Evolutionary conservation across 768 basidiomycete species (phyloP).

Genomic region (Pisolithus marmoratus): DNA sequence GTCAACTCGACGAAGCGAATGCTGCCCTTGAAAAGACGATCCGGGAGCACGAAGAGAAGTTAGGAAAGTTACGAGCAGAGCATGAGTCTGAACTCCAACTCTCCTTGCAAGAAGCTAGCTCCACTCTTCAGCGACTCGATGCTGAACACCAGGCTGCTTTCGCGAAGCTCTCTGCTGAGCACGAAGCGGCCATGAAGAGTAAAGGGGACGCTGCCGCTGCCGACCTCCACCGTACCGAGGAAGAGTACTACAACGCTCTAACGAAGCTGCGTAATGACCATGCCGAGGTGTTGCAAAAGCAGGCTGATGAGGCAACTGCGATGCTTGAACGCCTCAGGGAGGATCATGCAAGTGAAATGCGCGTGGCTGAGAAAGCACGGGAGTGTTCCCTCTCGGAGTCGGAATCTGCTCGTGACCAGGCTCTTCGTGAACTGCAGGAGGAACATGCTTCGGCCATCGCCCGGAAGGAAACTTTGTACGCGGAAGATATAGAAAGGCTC

Average conservation of each 20-base stretch:
- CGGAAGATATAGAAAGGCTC: constrained; percentile 59
- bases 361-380: constrained; percentile 68
- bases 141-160: constrained; percentile 52
- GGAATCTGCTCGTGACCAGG: constrained; percentile 56
- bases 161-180: constrained; percentile 44
- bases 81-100: constrained; percentile 50
- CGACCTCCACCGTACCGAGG: constrained; percentile 62
- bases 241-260: constrained; percentile 76
- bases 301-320: constrained; percentile 53
- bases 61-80: constrained; percentile 50
- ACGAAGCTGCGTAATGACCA: constrained; percentile 74
- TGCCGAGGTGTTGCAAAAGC: constrained; percentile 54
- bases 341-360: constrained; percentile 70
- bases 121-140: constrained; percentile 40
- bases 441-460: constrained; percentile 64
- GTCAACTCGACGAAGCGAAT: constrained; percentile 41
- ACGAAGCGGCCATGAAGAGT: constrained; percentile 50
- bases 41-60: constrained; percentile 53
- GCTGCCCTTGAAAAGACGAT: constrained; percentile 41
- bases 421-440: constrained; percentile 62
- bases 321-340: constrained; percentile 66
- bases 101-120: constrained; percentile 50
- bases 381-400: constrained; percentile 74
- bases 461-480: constrained; percentile 59
- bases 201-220: constrained; percentile 56